Evolutionary conservation across 306 rosid genomes (phyloP).

Genomic region (Abrus pulchellus): DNA sequence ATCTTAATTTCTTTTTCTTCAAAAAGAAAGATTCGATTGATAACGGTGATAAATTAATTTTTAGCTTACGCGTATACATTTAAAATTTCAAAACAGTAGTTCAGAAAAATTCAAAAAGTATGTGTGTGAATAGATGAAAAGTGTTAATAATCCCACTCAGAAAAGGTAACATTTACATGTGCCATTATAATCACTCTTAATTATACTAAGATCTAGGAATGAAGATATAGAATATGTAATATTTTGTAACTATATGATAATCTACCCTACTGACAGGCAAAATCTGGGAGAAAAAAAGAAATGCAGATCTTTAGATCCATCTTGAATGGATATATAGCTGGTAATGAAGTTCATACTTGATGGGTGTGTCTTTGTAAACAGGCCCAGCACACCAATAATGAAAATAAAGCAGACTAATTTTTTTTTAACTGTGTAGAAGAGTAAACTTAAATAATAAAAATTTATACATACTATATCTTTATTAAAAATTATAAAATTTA

Average conservation of each 20-base stretch:
- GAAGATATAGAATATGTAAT: background rate
- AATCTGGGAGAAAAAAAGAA: background rate
- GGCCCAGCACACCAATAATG: background rate
- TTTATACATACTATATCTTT: too few species aligned
- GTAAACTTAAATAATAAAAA: too few species aligned
- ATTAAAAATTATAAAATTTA: too few species aligned
- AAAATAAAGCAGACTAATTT: background rate
- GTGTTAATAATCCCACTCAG: background rate
- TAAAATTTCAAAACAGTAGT: background rate
- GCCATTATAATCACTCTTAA: background rate
- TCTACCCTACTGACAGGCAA: background rate
- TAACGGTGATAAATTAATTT: background rate
- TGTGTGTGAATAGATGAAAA: background rate
- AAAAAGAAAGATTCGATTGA: background rate
- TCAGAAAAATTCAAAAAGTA: background rate
- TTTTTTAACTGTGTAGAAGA: too few species aligned
- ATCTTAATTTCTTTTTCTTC: too few species aligned
- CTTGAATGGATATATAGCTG: background rate
- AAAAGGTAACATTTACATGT: background rate
- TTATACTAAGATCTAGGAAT: background rate
- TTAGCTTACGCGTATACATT: background rate
- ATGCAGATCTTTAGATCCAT: background rate
- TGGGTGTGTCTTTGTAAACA: background rate
- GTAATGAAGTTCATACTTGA: background rate
- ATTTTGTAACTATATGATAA: background rate